These are phyloP conservation scores for Fusarium sp. DNA, from an alignment of 2,329 filamentous ascomycete species.

Conservation along the genomic window DNA sequence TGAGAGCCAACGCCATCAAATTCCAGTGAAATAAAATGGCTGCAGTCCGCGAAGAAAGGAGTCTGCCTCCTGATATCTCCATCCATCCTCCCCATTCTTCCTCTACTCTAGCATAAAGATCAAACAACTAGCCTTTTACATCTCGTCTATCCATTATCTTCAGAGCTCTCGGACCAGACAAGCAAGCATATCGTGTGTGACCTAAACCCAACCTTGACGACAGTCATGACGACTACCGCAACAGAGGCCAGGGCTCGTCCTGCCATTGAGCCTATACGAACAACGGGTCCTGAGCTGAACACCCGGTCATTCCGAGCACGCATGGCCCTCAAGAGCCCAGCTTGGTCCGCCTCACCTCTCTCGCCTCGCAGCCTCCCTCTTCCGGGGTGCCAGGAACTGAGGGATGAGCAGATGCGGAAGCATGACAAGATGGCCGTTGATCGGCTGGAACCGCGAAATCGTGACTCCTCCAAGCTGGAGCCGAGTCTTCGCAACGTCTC, in stretches of 20 bases:
- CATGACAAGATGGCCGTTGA: conserved; percentile 34
- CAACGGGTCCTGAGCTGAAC: conserved; percentile 27
- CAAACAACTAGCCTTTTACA: background rate
- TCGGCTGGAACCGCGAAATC: conserved; percentile 17
- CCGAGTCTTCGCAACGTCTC: conserved; percentile 16
- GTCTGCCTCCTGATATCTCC: background rate
- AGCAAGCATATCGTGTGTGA: conserved; percentile 8
- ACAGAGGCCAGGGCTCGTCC: conserved; percentile 34
- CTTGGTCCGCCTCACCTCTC: conserved; percentile 36
- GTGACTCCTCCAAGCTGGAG: conserved; percentile 17
- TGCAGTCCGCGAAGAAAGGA: conserved; percentile 3
- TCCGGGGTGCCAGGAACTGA: conserved; percentile 31
- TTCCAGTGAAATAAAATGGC: conserved; percentile 35
- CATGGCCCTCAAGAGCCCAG: conserved; percentile 36
- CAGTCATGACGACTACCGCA: conserved; percentile 32
- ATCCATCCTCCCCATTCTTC: background rate
- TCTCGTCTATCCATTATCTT: background rate
- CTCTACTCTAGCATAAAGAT: background rate
- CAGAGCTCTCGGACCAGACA: background rate
- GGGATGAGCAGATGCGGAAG: conserved; percentile 29
- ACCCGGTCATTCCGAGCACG: conserved; percentile 20
- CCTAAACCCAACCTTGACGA: background rate
- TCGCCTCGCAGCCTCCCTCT: conserved; percentile 34
- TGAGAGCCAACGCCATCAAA: conserved; percentile 35
- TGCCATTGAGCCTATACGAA: conserved; percentile 40